Evolutionary conservation across 495 filamentous ascomycete genomes (phyloP).

Genomic region (Hyphodiscus hymeniophilus): DNA sequence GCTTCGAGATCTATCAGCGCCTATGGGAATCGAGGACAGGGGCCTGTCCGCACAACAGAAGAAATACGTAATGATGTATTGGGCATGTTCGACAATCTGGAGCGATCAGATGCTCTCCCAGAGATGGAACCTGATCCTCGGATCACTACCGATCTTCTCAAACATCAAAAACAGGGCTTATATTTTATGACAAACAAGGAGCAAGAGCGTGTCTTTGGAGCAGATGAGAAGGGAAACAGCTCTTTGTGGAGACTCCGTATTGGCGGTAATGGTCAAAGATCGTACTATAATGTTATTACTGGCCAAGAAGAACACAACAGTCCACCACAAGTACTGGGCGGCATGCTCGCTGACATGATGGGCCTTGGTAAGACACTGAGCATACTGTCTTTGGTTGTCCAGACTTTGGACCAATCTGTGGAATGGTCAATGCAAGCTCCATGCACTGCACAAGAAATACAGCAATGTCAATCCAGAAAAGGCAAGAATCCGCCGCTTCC

Average conservation of each 20-base stretch:
- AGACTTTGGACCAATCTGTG: slow-evolving; percentile 49
- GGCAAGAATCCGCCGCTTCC: slow-evolving; percentile 16
- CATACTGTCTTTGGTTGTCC: slow-evolving; percentile 67
- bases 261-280: slow-evolving; percentile 41
- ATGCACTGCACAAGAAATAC: slow-evolving; percentile 20
- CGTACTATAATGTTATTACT: slow-evolving; percentile 79
- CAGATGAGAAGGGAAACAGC: slow-evolving; percentile 43
- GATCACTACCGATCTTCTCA: slow-evolving; percentile 63
- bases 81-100: slow-evolving; percentile 78
- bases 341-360: slow-evolving; percentile 98
- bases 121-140: slow-evolving; percentile 56
- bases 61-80: slow-evolving; percentile 79
- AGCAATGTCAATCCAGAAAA: slow-evolving; percentile 14
- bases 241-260: slow-evolving; percentile 64
- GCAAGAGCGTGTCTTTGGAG: slow-evolving; percentile 44
- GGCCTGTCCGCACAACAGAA: slow-evolving; percentile 55
- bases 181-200: slow-evolving; percentile 85
- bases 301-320: slow-evolving; percentile 51
- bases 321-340: slow-evolving; percentile 67
- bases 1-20: slow-evolving; percentile 16
- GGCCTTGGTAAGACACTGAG: slow-evolving; percentile 91
- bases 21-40: slow-evolving; percentile 35
- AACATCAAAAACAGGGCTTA: slow-evolving; percentile 87
- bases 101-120: slow-evolving; percentile 65
- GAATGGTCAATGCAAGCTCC: slow-evolving; percentile 43